Conservation (phyloP, 2,329 filamentous ascomycete species). For the Paecilomyces sp. region DNA sequence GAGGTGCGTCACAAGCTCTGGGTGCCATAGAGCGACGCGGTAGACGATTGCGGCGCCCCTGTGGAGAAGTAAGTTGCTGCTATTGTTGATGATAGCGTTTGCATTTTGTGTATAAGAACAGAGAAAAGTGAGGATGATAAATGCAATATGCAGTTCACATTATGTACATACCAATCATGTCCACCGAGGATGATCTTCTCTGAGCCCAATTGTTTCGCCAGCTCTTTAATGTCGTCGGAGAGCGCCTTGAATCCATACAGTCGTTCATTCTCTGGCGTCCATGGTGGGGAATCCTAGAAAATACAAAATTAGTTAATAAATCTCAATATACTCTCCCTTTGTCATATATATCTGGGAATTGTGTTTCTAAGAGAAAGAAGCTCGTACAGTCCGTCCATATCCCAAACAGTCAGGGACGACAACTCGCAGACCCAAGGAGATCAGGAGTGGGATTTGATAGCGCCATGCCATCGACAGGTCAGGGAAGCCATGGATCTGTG, state of each 20-base stretch:
- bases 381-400: constrained; percentile 64
- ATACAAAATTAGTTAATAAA: neutral
- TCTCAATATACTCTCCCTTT: neutral
- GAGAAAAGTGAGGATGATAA: too few relatives aligned
- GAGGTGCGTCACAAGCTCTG: constrained; percentile 63
- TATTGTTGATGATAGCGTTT: too few relatives aligned
- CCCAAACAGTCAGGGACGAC: constrained; percentile 82
- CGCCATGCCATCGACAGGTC: constrained; percentile 83
- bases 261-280: constrained; percentile 53
- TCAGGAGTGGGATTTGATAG: constrained; percentile 73
- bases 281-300: constrained; percentile 35
- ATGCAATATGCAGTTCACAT: too few relatives aligned
- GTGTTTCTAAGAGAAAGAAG: neutral
- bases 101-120: neutral
- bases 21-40: constrained; percentile 66
- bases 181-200: constrained; percentile 70
- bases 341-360: neutral
- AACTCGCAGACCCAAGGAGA: constrained; percentile 66
- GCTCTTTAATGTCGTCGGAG: constrained; percentile 65
- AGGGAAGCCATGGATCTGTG: constrained; percentile 68
- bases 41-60: constrained; percentile 73
- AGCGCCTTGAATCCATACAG: constrained; percentile 67
- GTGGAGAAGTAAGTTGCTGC: neutral
- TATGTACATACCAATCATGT: constrained; percentile 63
- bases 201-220: constrained; percentile 54